Conservation (phyloP, 1,139 yeast species). For the Geotrichum restrictum region DNA sequence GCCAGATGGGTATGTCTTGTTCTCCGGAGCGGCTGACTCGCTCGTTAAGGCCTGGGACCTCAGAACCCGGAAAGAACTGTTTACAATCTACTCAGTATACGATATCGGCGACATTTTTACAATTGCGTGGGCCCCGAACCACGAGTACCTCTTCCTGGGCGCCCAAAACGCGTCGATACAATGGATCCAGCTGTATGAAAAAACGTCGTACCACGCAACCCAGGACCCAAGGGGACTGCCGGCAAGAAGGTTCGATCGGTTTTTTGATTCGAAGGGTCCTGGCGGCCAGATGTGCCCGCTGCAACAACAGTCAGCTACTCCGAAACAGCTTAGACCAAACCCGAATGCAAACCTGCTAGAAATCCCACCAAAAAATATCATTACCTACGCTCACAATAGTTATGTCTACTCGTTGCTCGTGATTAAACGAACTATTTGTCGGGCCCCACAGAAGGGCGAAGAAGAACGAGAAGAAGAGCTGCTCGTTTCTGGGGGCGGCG, state of each 20-base stretch:
- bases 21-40: slow-evolving; percentile 89
- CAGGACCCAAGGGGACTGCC: slow-evolving; percentile 56
- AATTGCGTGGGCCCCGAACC: slow-evolving; percentile 59
- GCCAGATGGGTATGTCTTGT: slow-evolving; percentile 56
- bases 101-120: slow-evolving; percentile 95
- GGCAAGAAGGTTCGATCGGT: slow-evolving; percentile 73
- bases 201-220: slow-evolving; percentile 31
- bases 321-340: slow-evolving; percentile 3
- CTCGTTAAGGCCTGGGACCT: slow-evolving; percentile 81
- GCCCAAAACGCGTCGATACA: slow-evolving; percentile 87
- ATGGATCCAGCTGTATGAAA: slow-evolving; percentile 53
- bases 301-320: slow-evolving; percentile 21
- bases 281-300: slow-evolving; percentile 52
- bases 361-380: slow-evolving; percentile 59
- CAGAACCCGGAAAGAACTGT: slow-evolving; percentile 39
- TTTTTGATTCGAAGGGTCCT: slow-evolving; percentile 88
- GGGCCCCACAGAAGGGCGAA: slow-evolving; percentile 21
- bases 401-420: slow-evolving; percentile 69
- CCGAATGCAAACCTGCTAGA: slow-evolving; percentile 49
- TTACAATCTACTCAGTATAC: slow-evolving; percentile 73
- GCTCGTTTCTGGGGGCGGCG: slow-evolving; percentile 79
- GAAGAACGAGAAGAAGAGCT: slow-evolving; percentile 41
- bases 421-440: slow-evolving; percentile 20
- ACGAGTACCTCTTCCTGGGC: slow-evolving; percentile 71
- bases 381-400: slow-evolving; percentile 86